Percentiles rank a stretch among this genome's conserved stretches.
These are phyloP conservation scores for Trametes coccinea DNA, from an alignment of 768 basidiomycete species.

Conservation along the genomic window DNA sequence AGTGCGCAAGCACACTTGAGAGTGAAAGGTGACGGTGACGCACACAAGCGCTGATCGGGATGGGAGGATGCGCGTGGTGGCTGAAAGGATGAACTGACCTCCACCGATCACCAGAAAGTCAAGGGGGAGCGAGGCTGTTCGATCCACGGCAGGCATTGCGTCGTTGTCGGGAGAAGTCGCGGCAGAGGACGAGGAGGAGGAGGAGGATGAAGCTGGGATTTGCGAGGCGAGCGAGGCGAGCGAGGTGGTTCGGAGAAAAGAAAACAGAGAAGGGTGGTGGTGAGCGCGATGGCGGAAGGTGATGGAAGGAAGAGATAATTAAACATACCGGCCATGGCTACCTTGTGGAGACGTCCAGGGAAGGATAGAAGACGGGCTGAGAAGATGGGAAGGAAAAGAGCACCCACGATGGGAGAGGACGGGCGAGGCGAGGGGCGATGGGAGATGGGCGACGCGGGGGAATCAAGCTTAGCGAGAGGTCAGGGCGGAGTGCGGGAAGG, in stretches of 20 bases:
- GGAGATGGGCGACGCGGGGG: neutral
- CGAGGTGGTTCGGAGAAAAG: neutral
- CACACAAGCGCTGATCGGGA: conserved; percentile 5
- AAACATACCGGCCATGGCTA: conserved; percentile 10
- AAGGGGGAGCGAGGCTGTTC: conserved; percentile 32
- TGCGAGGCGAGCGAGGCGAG: neutral
- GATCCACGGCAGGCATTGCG: conserved; percentile 25
- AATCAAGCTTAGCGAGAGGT: neutral
- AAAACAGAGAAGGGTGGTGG: neutral
- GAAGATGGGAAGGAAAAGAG: neutral
- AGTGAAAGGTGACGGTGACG: neutral
- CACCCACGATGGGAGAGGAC: neutral
- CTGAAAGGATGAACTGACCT: conserved; percentile 31
- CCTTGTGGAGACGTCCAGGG: neutral
- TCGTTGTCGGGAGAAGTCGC: neutral
- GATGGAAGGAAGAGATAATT: neutral
- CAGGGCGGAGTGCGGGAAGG: conserved; percentile 1
- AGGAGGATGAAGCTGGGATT: neutral
- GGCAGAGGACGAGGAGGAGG: neutral
- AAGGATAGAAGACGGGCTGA: neutral
- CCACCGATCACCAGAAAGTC: conserved; percentile 52
- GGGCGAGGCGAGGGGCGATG: conserved; percentile 1
- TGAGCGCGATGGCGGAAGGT: neutral
- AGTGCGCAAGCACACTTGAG: neutral
- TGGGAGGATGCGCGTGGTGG: neutral